phyloP scores from a whole-genome alignment of 495 filamentous ascomycete species.

The Thozetella sp. region DNA sequence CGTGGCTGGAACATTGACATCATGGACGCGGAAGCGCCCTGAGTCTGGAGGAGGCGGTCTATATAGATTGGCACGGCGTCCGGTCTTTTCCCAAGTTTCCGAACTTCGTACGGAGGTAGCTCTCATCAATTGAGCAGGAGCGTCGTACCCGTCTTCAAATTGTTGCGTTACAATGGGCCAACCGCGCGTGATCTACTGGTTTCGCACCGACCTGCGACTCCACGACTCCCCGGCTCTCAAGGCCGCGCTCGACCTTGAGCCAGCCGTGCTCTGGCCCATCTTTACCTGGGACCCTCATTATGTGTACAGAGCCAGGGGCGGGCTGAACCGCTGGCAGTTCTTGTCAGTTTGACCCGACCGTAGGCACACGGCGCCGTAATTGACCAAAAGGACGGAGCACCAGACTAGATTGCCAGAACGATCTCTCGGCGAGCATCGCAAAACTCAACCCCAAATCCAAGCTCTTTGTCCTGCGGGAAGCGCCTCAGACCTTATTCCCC shows the following conservation, averaged over 20 bases:
- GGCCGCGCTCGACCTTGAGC: slow-evolving; percentile 63
- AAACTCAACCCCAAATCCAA: slow-evolving; percentile 65
- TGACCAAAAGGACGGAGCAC: neutral
- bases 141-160: no score
- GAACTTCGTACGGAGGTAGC: no score
- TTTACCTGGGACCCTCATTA: slow-evolving; percentile 78
- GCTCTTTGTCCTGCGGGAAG: slow-evolving; percentile 68
- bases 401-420: slow-evolving; percentile 64
- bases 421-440: slow-evolving; percentile 62
- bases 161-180: slow-evolving; percentile 33
- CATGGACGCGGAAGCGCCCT: no score
- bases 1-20: slow-evolving; percentile 31
- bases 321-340: slow-evolving; percentile 68
- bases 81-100: no score
- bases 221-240: slow-evolving; percentile 72
- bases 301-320: slow-evolving; percentile 66
- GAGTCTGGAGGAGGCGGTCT: no score
- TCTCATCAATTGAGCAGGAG: no score
- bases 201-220: slow-evolving; percentile 70
- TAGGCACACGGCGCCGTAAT: neutral
- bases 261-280: slow-evolving; percentile 62
- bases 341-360: slow-evolving; percentile 32
- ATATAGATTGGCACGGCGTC: no score
- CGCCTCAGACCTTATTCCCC: slow-evolving; percentile 64
- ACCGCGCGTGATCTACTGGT: slow-evolving; percentile 72